These are phyloP conservation scores for Nyssa sinensis DNA, from an alignment of 148 eudicot species.

Conservation along the genomic window DNA sequence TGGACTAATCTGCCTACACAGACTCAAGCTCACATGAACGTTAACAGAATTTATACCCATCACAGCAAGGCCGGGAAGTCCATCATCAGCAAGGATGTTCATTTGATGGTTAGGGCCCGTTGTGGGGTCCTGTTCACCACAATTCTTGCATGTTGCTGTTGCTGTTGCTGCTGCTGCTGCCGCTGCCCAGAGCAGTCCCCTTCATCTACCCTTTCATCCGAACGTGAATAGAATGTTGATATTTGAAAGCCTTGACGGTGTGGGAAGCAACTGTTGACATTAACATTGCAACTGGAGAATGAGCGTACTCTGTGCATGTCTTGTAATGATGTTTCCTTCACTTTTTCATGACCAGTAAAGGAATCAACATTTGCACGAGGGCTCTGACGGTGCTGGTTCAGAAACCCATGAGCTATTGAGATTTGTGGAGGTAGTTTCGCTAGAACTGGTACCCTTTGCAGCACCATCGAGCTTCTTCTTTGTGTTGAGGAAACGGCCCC, in stretches of 20 bases:
- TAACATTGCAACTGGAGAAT: background rate
- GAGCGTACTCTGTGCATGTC: background rate
- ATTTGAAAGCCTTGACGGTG: background rate
- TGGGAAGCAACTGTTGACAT: background rate
- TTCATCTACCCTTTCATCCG: background rate
- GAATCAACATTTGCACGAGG: background rate
- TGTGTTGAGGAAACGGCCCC: constrained; percentile 21
- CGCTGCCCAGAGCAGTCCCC: background rate
- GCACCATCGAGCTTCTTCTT: constrained; percentile 4
- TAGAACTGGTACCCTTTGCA: background rate
- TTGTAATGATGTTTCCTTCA: background rate
- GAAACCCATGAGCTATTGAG: background rate
- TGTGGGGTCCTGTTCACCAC: background rate
- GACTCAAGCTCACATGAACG: background rate
- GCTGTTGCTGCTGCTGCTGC: too few species aligned
- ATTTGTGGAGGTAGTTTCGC: background rate
- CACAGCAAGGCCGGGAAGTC: too few species aligned
- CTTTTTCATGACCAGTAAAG: background rate
- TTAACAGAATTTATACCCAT: background rate
- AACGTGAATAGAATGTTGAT: background rate
- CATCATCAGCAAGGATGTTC: too few species aligned
- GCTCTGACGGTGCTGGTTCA: background rate
- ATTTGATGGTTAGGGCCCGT: background rate
- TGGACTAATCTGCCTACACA: background rate
- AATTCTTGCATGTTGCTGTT: background rate